phyloP scores from a whole-genome alignment of 2,329 filamentous ascomycete genomes.

The Trichoderma atrobrunneum region DNA sequence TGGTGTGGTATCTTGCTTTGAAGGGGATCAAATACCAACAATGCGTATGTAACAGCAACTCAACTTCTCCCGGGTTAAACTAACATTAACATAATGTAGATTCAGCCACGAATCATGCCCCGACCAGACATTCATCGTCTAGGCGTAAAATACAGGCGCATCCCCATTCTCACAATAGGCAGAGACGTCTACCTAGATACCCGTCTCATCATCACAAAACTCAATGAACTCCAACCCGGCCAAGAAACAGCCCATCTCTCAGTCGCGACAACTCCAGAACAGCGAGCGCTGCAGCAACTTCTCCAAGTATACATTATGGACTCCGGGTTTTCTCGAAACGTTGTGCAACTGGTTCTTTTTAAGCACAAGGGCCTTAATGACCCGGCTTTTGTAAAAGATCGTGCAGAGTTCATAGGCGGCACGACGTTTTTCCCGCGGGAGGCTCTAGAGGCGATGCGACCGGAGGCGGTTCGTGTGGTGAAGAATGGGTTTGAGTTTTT shows the following conservation, averaged over 20 bases:
- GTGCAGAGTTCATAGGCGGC: conserved; percentile 37
- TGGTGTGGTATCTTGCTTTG: conserved; percentile 66
- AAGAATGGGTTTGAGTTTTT: conserved; percentile 53
- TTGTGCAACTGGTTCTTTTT: conserved; percentile 53
- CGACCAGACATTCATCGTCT: conserved; percentile 60
- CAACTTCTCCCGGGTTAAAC: not conserved
- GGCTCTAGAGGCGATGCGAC: conserved; percentile 33
- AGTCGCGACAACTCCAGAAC: conserved; percentile 34
- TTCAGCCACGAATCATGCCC: conserved; percentile 64
- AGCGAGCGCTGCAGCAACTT: conserved; percentile 50
- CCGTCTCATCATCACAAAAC: conserved; percentile 61
- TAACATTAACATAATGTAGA: conserved; percentile 34
- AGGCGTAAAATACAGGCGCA: conserved; percentile 64
- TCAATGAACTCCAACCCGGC: conserved; percentile 53
- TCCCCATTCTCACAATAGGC: conserved; percentile 64
- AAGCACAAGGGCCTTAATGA: conserved; percentile 53
- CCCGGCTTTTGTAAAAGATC: conserved; percentile 57
- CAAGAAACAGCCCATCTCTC: conserved; percentile 35
- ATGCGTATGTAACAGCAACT: conserved; percentile 50
- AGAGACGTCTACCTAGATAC: conserved; percentile 67
- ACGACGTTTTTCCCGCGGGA: conserved; percentile 24
- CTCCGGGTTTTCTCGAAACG: conserved; percentile 52
- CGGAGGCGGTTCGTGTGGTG: conserved; percentile 56
- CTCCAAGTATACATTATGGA: conserved; percentile 56
- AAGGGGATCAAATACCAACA: conserved; percentile 62